Percentiles rank a stretch among this genome's conserved stretches.
phyloP scores from a whole-genome alignment of 495 filamentous ascomycete species.

The Pyronema omphalodes region DNA sequence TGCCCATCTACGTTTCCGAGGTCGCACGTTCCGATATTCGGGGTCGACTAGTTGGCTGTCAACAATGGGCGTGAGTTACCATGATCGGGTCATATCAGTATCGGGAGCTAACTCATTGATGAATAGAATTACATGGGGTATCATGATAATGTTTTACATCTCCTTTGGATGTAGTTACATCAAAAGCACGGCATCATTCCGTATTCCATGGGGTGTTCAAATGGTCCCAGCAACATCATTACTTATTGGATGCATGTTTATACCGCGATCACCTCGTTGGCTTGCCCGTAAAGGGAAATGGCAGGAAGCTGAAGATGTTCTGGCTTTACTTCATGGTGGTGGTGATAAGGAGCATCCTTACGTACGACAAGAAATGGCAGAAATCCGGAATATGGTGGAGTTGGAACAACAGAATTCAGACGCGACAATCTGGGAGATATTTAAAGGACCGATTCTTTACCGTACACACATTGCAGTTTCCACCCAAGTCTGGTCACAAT shows the following conservation, averaged over 20 bases:
- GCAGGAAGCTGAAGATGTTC: constrained; percentile 46
- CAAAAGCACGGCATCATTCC: constrained; percentile 38
- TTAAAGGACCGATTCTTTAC: constrained; percentile 32
- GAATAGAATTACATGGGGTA: constrained; percentile 41
- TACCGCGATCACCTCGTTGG: constrained; percentile 67
- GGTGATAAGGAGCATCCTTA: constrained; percentile 43
- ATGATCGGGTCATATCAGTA: background rate
- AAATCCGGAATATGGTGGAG: constrained; percentile 51
- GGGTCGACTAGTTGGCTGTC: constrained; percentile 51
- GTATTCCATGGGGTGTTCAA: constrained; percentile 61
- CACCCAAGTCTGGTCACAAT: constrained; percentile 69
- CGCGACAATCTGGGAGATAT: constrained; percentile 49
- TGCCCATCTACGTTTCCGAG: constrained; percentile 65
- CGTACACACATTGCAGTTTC: constrained; percentile 44
- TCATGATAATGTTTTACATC: constrained; percentile 69
- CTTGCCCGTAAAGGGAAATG: constrained; percentile 54
- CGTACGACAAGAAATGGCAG: constrained; percentile 45
- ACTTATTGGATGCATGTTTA: constrained; percentile 42
- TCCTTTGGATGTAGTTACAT: constrained; percentile 59
- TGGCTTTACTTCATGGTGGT: constrained; percentile 45
- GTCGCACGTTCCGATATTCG: constrained; percentile 49
- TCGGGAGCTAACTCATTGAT: background rate
- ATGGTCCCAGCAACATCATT: constrained; percentile 52
- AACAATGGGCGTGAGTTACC: constrained; percentile 49
- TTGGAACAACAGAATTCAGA: constrained; percentile 47